Evolutionary conservation across 2,329 filamentous ascomycete genomes (phyloP).

Genomic region (Helotiales sp.): DNA sequence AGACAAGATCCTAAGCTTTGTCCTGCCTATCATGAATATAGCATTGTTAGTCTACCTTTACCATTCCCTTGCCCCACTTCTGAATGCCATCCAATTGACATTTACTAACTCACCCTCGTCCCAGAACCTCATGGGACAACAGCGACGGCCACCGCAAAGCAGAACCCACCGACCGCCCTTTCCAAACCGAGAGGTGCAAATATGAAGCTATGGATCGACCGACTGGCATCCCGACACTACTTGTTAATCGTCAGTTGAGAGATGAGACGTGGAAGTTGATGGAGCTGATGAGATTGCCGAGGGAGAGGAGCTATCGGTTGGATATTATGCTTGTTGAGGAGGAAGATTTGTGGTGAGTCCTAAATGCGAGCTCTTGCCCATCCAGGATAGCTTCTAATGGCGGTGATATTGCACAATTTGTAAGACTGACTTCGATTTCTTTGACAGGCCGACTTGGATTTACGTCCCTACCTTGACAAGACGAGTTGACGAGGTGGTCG

Average conservation of each 20-base stretch:
- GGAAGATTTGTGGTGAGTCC: background rate
- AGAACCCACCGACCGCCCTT: background rate
- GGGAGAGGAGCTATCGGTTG: background rate
- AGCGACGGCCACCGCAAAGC: background rate
- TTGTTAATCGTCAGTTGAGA: background rate
- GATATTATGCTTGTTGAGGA: background rate
- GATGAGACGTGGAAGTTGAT: background rate
- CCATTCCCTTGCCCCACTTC: no score
- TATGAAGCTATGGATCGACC: background rate
- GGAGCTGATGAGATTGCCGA: background rate
- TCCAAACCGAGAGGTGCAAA: background rate
- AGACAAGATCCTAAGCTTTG: background rate
- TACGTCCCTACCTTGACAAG: background rate
- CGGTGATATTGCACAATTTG: no score
- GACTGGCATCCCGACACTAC: background rate
- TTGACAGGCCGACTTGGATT: background rate
- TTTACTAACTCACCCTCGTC: background rate
- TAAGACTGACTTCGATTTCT: no score
- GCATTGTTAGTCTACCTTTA: background rate
- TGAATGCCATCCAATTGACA: no score
- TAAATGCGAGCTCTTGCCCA: no score
- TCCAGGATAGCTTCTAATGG: no score
- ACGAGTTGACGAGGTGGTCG: background rate
- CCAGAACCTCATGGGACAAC: background rate
- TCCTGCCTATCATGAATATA: background rate